Evolutionary conservation across 805 yeast genomes (phyloP).

Genomic region (Starmerella tilneyi): DNA sequence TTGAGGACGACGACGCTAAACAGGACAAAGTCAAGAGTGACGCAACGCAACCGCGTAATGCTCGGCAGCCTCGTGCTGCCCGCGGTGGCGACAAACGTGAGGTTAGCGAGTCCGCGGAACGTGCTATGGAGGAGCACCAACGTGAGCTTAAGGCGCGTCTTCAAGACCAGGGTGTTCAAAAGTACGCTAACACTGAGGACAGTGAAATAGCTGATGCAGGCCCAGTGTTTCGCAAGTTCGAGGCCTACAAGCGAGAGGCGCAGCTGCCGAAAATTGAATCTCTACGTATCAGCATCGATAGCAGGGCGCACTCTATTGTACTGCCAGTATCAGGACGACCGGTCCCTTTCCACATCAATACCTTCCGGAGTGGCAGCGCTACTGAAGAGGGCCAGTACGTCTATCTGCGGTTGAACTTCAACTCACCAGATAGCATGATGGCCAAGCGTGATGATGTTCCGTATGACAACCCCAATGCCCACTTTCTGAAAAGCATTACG

Average conservation of each 20-base stretch:
- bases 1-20: slow-evolving; percentile 36
- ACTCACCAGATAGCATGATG: slow-evolving; percentile 83
- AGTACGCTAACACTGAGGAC: slow-evolving; percentile 22
- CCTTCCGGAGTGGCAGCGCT: slow-evolving; percentile 88
- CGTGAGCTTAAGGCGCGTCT: slow-evolving; percentile 70
- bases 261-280: slow-evolving; percentile 85
- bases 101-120: slow-evolving; percentile 63
- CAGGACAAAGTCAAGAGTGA: slow-evolving; percentile 5
- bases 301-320: slow-evolving; percentile 76
- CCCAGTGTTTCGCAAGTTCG: slow-evolving; percentile 80
- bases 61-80: slow-evolving; percentile 16
- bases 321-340: slow-evolving; percentile 92
- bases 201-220: slow-evolving; percentile 22
- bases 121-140: slow-evolving; percentile 73
- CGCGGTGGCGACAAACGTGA: slow-evolving; percentile 23
- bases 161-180: slow-evolving; percentile 72
- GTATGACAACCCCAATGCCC: slow-evolving; percentile 80
- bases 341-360: slow-evolving; percentile 91
- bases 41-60: slow-evolving; percentile 1
- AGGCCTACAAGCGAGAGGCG: slow-evolving; percentile 84
- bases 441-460: slow-evolving; percentile 69
- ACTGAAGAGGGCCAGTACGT: slow-evolving; percentile 95
- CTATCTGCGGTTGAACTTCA: slow-evolving; percentile 78
- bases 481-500: slow-evolving; percentile 77
- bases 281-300: slow-evolving; percentile 75